Evolutionary conservation across 164 flowering plant genomes (phyloP).

Genomic region (Piper longum): DNA sequence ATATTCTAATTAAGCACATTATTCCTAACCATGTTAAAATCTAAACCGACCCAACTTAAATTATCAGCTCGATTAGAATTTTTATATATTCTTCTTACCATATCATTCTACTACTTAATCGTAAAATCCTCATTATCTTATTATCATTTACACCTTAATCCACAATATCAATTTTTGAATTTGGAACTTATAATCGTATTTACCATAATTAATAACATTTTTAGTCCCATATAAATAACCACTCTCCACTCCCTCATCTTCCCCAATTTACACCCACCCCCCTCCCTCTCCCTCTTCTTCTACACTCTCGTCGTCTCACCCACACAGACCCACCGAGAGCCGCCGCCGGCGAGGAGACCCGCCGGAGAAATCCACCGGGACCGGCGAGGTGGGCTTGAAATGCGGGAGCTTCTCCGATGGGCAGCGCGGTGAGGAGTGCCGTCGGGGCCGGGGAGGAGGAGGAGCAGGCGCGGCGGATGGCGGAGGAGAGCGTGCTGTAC

Average conservation of each 20-base stretch:
- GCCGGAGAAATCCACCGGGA: background rate
- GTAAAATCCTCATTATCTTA: too few relatives aligned
- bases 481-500: slow-evolving; percentile 16
- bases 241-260: background rate
- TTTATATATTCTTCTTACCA: too few relatives aligned
- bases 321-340: background rate
- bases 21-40: too few relatives aligned
- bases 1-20: too few relatives aligned
- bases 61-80: too few relatives aligned
- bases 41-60: too few relatives aligned
- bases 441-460: background rate
- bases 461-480: background rate
- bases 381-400: background rate
- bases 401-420: slow-evolving; percentile 1
- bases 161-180: too few relatives aligned
- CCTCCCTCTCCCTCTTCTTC: background rate
- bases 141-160: too few relatives aligned
- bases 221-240: background rate
- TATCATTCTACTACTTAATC: too few relatives aligned
- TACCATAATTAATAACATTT: too few relatives aligned
- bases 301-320: background rate
- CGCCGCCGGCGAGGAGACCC: background rate
- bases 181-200: too few relatives aligned
- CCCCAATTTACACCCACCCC: background rate
- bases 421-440: slow-evolving; percentile 5